A percentile compares a stretch with the other conserved stretches of the same genome.
These are phyloP conservation scores for Leccinum fibrillosum DNA, from an alignment of 768 basidiomycete genomes.

Conservation along the genomic window DNA sequence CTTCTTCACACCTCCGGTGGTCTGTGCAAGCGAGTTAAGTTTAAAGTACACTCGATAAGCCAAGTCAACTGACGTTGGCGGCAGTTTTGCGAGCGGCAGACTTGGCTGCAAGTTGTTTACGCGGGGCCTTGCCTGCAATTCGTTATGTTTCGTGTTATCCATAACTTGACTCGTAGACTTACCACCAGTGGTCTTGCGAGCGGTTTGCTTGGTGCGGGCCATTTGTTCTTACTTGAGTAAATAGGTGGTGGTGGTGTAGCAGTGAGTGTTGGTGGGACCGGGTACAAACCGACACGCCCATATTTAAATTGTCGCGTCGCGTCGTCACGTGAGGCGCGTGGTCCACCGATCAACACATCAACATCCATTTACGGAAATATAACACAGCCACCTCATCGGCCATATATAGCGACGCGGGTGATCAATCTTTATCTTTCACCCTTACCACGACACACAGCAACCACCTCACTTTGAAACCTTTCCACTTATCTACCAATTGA, in stretches of 20 bases:
- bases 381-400: slow-evolving; percentile 24
- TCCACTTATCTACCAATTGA: no score
- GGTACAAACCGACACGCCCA: background rate
- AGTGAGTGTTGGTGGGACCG: background rate
- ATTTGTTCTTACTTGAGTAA: slow-evolving; percentile 37
- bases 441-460: no score
- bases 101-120: slow-evolving; percentile 70
- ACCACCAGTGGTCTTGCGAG: slow-evolving; percentile 84
- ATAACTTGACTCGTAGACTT: slow-evolving; percentile 12
- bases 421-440: no score
- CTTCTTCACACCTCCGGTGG: slow-evolving; percentile 91
- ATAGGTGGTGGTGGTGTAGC: slow-evolving; percentile 18
- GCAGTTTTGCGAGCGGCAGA: slow-evolving; percentile 51
- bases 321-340: slow-evolving; percentile 25
- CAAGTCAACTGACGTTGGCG: slow-evolving; percentile 34
- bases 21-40: slow-evolving; percentile 26
- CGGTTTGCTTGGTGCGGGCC: slow-evolving; percentile 78
- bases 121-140: slow-evolving; percentile 56
- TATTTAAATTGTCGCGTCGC: slow-evolving; percentile 28
- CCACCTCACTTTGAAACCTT: no score
- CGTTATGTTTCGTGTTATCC: background rate
- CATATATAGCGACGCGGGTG: slow-evolving; percentile 19
- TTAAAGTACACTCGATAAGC: background rate
- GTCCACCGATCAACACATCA: slow-evolving; percentile 15
- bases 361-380: slow-evolving; percentile 24